Base-by-base conservation (phyloP, 129 eudicot genomes). In the Heracleum sosnowskyi region DNA sequence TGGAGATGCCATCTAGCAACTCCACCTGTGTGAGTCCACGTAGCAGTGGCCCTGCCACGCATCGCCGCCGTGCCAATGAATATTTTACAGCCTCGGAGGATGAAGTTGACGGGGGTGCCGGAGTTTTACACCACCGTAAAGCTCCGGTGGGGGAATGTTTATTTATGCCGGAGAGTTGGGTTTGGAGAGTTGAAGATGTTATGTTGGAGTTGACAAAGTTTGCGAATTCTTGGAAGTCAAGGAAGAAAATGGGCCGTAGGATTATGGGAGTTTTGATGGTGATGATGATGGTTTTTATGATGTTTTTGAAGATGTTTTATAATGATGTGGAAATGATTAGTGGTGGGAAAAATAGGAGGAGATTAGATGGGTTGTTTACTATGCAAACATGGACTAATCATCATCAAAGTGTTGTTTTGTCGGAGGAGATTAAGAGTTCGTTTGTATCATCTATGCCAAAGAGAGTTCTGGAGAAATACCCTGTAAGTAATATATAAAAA, bases 61-160 rank as follows among this genome's bases (percentile, higher is more conserved):
- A 88, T 80, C 93, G 97, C 60, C 93, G 97, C 74, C 93, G 97
- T 71, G 87, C 44, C 16, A 80, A 79, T 18, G 96, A 88, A 11
- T 55, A 69, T 24, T n/a, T 51, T 16, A 4, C 80, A 24, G 81
- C 72, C 3, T 28, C 70, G 1, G 39, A 33, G 4, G 20, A 66
- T 31, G 72, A 53, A 57, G 51, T n/a, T 22, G 79, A 84, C 76
- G 64, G 24, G 37, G 80, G 39, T 42, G 76, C 42, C 71, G 84
- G 81, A 49, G 63, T 69, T 35, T 63, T 16, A 34, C 82, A 53
- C 46, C 77, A 79, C 69, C 86, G 49, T 44, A 74, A 29, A 41
- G 4, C 78, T 57, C 78, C 80, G 45, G 75, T 34, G 31, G 64
- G 31, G 31, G 31, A 1, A 2, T 57, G 1, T 26, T 60, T 26